phyloP scores from a whole-genome alignment of 2,329 filamentous ascomycete species.

The Claviceps purpurea region DNA sequence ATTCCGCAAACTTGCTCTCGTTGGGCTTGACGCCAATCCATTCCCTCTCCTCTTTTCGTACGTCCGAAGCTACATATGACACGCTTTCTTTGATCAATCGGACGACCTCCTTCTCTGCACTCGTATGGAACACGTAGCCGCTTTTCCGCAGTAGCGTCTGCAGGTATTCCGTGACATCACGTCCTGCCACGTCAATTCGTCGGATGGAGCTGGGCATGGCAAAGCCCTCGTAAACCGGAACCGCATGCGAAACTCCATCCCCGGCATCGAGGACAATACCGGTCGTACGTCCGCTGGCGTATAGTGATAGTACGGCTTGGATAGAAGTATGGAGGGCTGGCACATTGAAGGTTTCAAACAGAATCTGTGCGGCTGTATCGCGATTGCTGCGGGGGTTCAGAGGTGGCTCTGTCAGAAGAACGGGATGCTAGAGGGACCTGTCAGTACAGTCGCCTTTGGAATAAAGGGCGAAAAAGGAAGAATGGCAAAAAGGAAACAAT shows the following conservation, averaged over 20 bases:
- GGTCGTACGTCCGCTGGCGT: constrained; percentile 89
- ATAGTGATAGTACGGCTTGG: constrained; percentile 89
- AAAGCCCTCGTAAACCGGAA: constrained; percentile 96
- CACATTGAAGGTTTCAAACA: constrained; percentile 98
- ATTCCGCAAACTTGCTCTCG: constrained; percentile 69
- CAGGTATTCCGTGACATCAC: constrained; percentile 92
- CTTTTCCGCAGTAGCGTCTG: constrained; percentile 83
- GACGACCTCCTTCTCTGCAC: constrained; percentile 98
- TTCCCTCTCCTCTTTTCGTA: constrained; percentile 90
- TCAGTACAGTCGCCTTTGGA: constrained; percentile 6
- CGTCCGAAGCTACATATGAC: constrained; percentile 81
- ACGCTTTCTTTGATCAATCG: constrained; percentile 92
- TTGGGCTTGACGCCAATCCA: constrained; percentile 73
- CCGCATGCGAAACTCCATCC: constrained; percentile 92
- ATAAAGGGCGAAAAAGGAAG: neutral
- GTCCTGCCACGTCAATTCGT: constrained; percentile 87
- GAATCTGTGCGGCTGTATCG: constrained; percentile 89
- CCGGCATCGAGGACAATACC: constrained; percentile 92
- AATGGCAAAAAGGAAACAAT: neutral
- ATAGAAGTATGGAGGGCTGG: constrained; percentile 94
- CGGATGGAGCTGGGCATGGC: constrained; percentile 92
- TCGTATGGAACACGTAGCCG: constrained; percentile 92
- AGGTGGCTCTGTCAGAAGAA: constrained; percentile 89
- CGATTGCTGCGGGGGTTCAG: constrained; percentile 92
- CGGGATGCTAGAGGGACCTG: constrained; percentile 55